phyloP scores from a whole-genome alignment of 2,329 filamentous ascomycete genomes.

The Clonostachys byssicola region DNA sequence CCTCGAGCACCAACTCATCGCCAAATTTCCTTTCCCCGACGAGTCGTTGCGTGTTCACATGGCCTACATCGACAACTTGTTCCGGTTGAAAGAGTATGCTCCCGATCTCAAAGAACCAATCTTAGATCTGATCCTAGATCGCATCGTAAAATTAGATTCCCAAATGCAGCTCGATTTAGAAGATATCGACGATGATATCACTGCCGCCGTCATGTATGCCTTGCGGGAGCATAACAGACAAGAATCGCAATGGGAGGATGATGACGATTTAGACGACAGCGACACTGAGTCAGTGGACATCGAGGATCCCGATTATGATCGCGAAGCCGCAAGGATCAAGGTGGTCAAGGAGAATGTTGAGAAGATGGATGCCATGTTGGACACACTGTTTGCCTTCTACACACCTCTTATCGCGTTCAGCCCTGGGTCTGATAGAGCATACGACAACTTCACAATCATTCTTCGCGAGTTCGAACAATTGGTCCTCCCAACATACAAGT shows the following conservation, averaged over 20 bases:
- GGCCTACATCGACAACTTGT: conserved; percentile 81
- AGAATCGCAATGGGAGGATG: conserved; percentile 39
- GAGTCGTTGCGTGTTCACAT: conserved; percentile 77
- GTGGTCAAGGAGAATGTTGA: conserved; percentile 76
- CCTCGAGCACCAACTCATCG: conserved; percentile 61
- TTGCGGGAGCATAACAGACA: conserved; percentile 20
- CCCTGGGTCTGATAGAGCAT: conserved; percentile 63
- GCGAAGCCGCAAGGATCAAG: conserved; percentile 60
- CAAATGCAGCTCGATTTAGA: conserved; percentile 93
- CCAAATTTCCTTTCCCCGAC: conserved; percentile 71
- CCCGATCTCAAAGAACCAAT: conserved; percentile 77
- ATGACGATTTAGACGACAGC: conserved; percentile 57
- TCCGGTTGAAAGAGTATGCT: conserved; percentile 73
- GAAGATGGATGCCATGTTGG: conserved; percentile 88
- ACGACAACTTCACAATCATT: conserved; percentile 72
- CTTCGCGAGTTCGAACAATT: conserved; percentile 82
- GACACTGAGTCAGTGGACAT: conserved; percentile 69
- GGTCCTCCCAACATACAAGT: conserved; percentile 87
- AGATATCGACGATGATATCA: conserved; percentile 84
- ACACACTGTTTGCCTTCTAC: conserved; percentile 83
- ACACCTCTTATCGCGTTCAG: conserved; percentile 61
- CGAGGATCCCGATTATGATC: conserved; percentile 64
- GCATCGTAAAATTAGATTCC: conserved; percentile 89
- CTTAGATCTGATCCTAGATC: conserved; percentile 76
- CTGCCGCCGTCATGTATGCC: conserved; percentile 64